Base-by-base conservation (phyloP, 768 basidiomycete species). In the Amanita pallidorosea region DNA sequence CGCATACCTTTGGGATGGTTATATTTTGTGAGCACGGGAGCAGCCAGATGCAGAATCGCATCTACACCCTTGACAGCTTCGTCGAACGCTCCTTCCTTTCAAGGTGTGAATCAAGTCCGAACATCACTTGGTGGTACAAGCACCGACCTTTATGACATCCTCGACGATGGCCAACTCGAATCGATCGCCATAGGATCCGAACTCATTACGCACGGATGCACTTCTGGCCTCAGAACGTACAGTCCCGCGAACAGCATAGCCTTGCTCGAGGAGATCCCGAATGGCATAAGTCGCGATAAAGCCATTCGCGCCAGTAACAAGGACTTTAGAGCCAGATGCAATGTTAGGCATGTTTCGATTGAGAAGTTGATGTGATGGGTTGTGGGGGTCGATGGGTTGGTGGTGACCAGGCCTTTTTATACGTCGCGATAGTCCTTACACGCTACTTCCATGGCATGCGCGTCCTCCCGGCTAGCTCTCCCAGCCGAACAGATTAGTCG, bases 31-130 rank as follows among this genome's bases (percentile, higher is more conserved):
- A 72, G 66, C 57, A 80, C 72, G 1, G 85, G 85, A 1, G 84
- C 84, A 0, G 84, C 84, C 5, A 72, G 78, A 58, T 88, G 87
- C 34, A 68, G 73, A 47, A 92, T 76, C 0, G 75, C 88, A 53
- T 87, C 80, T 9, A 90, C 79, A 1, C 74, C 86, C 61, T 81
- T 77, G 53, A 90, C 82, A 1, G 81, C 86, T 45, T 87, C 80
- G 60, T 91, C 86, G 54, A 89, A 93, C 1, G 82, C 85, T 7
- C 76, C 77, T 1, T 73, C 74, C 80, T 81, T 20, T 12, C 27
- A 29, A 29, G 11, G 11, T 38, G 41, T 3, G 9, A 20, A 35
- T 23, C n/a, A 22, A 9, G 49, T 15, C 13, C 20, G n/a, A 20
- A 34, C 18, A 17, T 15, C 15, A n/a, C n/a, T n/a, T 9, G 1